Base-by-base conservation (phyloP, 768 basidiomycete genomes). In the Gyrodon lividus region DNA sequence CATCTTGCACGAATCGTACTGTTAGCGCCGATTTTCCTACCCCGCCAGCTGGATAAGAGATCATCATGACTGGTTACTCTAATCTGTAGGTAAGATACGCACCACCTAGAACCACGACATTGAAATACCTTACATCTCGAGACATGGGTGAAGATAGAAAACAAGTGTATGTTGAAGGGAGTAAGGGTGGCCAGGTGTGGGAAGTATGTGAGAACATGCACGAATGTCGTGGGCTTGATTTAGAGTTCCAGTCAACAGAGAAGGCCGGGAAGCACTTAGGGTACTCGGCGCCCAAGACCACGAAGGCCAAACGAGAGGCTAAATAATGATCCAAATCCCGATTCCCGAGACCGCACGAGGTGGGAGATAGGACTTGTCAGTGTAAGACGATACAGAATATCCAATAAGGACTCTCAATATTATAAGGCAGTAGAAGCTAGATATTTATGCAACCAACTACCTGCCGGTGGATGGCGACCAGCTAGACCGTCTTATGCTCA, bases 21-120 rank as follows among this genome's bases (percentile, higher is more conserved):
- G 89, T 90, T 30, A 93, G 75, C 12, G 91, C 89, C 22, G 89
- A 92, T 70, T 93, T 93, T 43, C 91, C 91, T 47, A 93, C 90
- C 20, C 91, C 91, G 61, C 91, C 91, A 63, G 89, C 89, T 91
- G 51, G 48, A 44, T 55, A 41, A 46, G 48, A 46, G 20, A 48
- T 48, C 59, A 47, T 35, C 59, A 47, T 35, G 45, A 7, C 10
- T 41, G 28, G 42, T 12, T 16, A 35, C 12, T 19, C 31, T 41
- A 47, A n/a, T 22, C 52, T 46, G 14, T 39, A 40, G 24, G 7
- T 14, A 34, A 57, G 43, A 26, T 37, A 67, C 79, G 56, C 60
- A 88, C 89, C 89, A 60, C 89, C 89, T 46, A 92, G 82, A 40
- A 92, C 86, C 51, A 91, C 89, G 20, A 85, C 81, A 65, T 82